phyloP scores from a whole-genome alignment of 1,139 yeast genomes.

The Scheffersomyces cryptocercus region DNA sequence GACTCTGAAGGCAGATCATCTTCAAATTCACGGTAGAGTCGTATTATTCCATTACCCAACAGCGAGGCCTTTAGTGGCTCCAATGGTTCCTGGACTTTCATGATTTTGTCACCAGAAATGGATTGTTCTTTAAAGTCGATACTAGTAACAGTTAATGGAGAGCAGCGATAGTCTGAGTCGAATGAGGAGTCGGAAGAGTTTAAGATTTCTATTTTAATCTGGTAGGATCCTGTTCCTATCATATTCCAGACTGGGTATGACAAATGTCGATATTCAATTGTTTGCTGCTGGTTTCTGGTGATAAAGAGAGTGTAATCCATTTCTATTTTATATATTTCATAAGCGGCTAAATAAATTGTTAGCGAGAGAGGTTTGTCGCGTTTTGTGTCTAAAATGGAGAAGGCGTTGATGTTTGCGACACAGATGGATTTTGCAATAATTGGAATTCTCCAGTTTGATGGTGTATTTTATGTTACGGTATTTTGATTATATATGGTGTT shows the following conservation, averaged over 20 bases:
- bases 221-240: conserved; percentile 50
- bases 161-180: conserved; percentile 33
- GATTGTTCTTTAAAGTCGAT: conserved; percentile 20
- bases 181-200: not conserved
- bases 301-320: too few relatives aligned
- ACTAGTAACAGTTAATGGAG: conserved; percentile 30
- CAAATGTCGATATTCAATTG: too few relatives aligned
- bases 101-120: conserved; percentile 1
- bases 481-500: too few relatives aligned
- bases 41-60: conserved; percentile 72
- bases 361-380: too few relatives aligned
- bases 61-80: conserved; percentile 60
- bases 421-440: too few relatives aligned
- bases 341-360: too few relatives aligned
- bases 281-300: too few relatives aligned
- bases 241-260: conserved; percentile 13
- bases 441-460: too few relatives aligned
- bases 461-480: too few relatives aligned
- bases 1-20: conserved; percentile 14
- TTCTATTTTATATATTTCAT: too few relatives aligned
- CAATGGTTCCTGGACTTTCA: conserved; percentile 12
- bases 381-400: too few relatives aligned
- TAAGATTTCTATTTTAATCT: conserved; percentile 32
- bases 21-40: conserved; percentile 60
- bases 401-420: too few relatives aligned